These are phyloP conservation scores for Suaeda aralocaspica DNA, from an alignment of 148 eudicot species.

Conservation along the genomic window DNA sequence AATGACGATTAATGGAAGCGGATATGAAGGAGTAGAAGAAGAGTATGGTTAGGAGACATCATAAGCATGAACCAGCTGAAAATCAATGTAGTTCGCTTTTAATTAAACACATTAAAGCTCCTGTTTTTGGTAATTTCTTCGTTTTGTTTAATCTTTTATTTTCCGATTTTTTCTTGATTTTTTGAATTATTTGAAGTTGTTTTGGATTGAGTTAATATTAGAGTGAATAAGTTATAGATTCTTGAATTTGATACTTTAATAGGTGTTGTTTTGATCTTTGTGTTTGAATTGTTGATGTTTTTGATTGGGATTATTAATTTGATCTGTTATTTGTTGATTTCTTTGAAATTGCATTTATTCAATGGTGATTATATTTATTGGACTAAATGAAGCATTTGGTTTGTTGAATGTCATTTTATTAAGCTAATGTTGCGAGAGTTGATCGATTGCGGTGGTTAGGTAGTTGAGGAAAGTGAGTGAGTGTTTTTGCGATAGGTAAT, in stretches of 20 bases:
- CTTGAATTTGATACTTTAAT: background rate
- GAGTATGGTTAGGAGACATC: slow-evolving; percentile 59
- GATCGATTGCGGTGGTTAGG: background rate
- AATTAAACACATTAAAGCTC: slow-evolving; percentile 78
- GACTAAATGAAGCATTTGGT: background rate
- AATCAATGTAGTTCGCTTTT: slow-evolving; percentile 72
- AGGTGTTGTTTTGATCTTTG: background rate
- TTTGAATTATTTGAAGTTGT: background rate
- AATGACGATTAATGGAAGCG: slow-evolving; percentile 38
- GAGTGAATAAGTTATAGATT: background rate
- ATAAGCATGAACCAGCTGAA: slow-evolving; percentile 46
- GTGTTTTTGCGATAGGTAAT: background rate
- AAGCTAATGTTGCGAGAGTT: background rate
- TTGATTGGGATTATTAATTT: background rate
- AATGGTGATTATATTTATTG: background rate
- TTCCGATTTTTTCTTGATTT: background rate
- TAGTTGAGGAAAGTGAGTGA: background rate
- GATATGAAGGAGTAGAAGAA: slow-evolving; percentile 34
- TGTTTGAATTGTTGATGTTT: slow-evolving; percentile 1
- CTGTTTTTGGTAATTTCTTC: slow-evolving; percentile 55
- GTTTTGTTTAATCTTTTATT: background rate
- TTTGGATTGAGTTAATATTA: background rate
- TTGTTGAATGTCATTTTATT: background rate
- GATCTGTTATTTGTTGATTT: background rate
- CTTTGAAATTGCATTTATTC: background rate